Percentiles rank a stretch among this genome's conserved stretches.
phyloP scores from a whole-genome alignment of 768 basidiomycete species.

The Phylloporus sp. region DNA sequence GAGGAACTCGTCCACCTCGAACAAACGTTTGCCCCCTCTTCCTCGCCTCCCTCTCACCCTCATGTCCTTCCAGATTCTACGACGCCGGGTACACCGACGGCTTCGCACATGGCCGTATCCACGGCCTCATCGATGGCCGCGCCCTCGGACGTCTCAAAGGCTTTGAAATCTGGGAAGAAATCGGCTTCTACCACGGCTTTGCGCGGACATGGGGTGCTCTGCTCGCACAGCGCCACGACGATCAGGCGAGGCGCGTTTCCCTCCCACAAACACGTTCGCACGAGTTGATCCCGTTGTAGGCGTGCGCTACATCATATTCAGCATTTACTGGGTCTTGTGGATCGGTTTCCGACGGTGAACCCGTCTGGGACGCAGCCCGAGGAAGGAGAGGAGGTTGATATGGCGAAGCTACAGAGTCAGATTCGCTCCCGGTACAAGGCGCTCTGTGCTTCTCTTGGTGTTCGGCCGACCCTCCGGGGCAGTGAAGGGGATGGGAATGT shows the following conservation, averaged over 20 bases:
- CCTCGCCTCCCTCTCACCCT: neutral
- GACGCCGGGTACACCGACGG: constrained; percentile 75
- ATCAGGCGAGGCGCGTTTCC: constrained; percentile 38
- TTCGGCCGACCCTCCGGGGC: constrained; percentile 45
- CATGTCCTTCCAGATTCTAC: constrained; percentile 62
- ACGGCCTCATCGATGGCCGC: constrained; percentile 88
- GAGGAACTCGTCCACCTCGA: constrained; percentile 60
- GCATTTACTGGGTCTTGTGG: constrained; percentile 66
- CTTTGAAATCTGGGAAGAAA: constrained; percentile 96
- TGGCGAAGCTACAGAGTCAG: constrained; percentile 71
- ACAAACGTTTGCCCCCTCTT: constrained; percentile 46
- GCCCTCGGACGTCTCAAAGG: constrained; percentile 86
- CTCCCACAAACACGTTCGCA: neutral
- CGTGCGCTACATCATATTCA: constrained; percentile 61
- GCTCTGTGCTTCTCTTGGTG: constrained; percentile 78
- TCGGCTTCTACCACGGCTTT: constrained; percentile 90
- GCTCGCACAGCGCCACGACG: constrained; percentile 36
- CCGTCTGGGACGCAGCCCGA: constrained; percentile 42
- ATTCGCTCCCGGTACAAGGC: constrained; percentile 86
- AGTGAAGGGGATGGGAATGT: neutral
- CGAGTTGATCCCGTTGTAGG: constrained; percentile 35
- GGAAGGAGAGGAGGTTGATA: constrained; percentile 56
- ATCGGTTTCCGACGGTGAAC: constrained; percentile 75
- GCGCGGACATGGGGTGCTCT: constrained; percentile 67
- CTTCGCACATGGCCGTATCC: constrained; percentile 78